Base-by-base conservation (phyloP, 2,329 filamentous ascomycete species). In the Aspergillus proliferans region DNA sequence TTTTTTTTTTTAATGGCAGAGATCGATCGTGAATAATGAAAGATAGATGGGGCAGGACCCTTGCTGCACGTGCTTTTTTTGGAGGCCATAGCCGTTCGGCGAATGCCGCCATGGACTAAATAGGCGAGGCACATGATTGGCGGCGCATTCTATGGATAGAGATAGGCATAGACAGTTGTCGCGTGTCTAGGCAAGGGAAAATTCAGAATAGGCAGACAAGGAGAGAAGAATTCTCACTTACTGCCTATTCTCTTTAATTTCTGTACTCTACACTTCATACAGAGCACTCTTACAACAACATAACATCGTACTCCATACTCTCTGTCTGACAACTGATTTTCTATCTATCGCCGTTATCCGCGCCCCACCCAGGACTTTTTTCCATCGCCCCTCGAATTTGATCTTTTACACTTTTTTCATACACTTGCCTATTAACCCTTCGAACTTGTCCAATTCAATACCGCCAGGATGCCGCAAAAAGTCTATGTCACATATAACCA, bases 401-500 rank as follows among this genome's bases (percentile, higher is more conserved):
- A 28, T 45, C 28, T 36, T 34, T 21, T 36, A 36, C 9, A 30
- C 9, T 44, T 33, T 44, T 33, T 19, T 2, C 14, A 19, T 41
- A 39, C 30, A 19, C 26, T 47, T n/a, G n/a, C 38, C 45, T 49
- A 15, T 33, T 30, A 10, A 18, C 10, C n/a, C 15, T 18, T 4
- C 3, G 14, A 12, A 6, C 14, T 19, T 44, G 12, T 19, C 22
- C 12, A 24, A 4, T 43, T 19, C 24, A 38, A 48, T 38, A 36
- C 47, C 52, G 50, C 47, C 59, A 85, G 76, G 52, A 91, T 91
- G 86, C 81, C 87, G 58, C 79, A 92, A 72, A 94, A 94, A 71
- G 72, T 90, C 69, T 94, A 92, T 76, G 84, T 93, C 68, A 93
- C 88, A 61, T 95, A 95, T 75, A 95, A 94, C 71, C 83, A 93